Percentiles rank a stretch among this genome's conserved stretches.
Conservation (phyloP, 208 protist species). For the Trypanosoma cruzi region DNA sequence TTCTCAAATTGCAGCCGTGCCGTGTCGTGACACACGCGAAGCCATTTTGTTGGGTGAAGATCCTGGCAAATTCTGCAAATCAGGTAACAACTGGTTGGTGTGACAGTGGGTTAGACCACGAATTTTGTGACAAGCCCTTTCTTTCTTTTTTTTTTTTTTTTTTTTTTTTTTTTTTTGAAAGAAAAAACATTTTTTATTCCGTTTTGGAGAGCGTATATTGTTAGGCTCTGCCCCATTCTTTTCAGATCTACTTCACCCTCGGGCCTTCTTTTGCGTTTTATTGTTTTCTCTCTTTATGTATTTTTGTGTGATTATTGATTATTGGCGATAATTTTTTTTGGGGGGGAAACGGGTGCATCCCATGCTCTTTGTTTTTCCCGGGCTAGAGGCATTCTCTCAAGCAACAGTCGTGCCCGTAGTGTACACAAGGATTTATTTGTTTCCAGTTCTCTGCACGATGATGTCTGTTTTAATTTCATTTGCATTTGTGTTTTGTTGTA, state of each 20-base stretch:
- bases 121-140: neutral
- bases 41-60: conserved; percentile 16
- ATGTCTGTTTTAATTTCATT: no score
- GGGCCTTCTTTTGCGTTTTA: neutral
- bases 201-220: neutral
- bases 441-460: no score
- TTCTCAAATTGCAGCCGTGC: conserved; percentile 6
- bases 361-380: no score
- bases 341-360: no score
- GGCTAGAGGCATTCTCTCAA: no score
- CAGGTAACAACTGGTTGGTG: neutral
- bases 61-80: neutral
- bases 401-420: no score
- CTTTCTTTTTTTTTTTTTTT: neutral
- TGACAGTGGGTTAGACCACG: neutral
- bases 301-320: conserved; percentile 1
- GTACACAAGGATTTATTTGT: no score
- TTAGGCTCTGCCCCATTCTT: neutral
- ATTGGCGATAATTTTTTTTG: no score
- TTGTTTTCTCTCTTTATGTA: neutral
- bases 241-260: neutral
- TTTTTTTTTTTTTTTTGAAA: neutral
- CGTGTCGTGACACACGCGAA: neutral
- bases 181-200: neutral
- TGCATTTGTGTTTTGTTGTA: no score